Conservation (phyloP, 225 moss, liverwort and hornwort species). For the Takakia lepidozioides region DNA sequence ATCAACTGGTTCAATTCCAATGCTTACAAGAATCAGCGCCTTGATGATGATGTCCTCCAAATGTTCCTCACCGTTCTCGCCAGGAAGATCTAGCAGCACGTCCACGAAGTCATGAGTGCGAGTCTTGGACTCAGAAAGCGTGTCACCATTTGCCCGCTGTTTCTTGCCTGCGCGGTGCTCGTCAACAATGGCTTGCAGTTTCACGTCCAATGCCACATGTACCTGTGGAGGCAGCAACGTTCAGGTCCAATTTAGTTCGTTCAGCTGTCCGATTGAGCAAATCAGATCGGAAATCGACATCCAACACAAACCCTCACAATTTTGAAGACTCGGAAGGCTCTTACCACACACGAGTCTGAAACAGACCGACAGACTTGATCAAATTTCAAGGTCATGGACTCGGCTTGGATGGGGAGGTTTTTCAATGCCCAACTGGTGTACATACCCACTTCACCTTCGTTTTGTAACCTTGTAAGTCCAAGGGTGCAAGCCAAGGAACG, state of each 20-base stretch:
- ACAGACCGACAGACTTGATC: too few relatives aligned
- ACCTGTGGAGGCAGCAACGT: too few relatives aligned
- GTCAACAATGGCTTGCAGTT: conserved; percentile 5
- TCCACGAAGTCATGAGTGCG: conserved; percentile 9
- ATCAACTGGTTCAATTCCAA: too few relatives aligned
- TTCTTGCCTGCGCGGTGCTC: conserved; percentile 5
- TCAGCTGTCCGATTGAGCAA: too few relatives aligned
- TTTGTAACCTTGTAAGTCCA: conserved; percentile 8
- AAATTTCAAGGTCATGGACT: too few relatives aligned
- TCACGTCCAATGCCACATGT: conserved; percentile 2
- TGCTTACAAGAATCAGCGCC: conserved; percentile 4
- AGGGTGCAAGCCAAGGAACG: conserved; percentile 1
- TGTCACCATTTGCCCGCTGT: background rate
- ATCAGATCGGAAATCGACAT: too few relatives aligned
- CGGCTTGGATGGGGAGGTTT: too few relatives aligned
- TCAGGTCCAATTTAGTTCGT: too few relatives aligned
- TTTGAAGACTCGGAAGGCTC: background rate
- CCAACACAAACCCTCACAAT: background rate
- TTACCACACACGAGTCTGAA: too few relatives aligned
- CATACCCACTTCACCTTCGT: background rate
- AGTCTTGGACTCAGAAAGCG: background rate
- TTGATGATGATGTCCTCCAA: conserved; percentile 3
- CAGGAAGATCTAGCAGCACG: conserved; percentile 5
- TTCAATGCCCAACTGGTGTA: background rate
- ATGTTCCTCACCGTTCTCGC: conserved; percentile 1